Conservation (phyloP, 2,329 filamentous ascomycete genomes). For the Aspergillus fijiensis region DNA sequence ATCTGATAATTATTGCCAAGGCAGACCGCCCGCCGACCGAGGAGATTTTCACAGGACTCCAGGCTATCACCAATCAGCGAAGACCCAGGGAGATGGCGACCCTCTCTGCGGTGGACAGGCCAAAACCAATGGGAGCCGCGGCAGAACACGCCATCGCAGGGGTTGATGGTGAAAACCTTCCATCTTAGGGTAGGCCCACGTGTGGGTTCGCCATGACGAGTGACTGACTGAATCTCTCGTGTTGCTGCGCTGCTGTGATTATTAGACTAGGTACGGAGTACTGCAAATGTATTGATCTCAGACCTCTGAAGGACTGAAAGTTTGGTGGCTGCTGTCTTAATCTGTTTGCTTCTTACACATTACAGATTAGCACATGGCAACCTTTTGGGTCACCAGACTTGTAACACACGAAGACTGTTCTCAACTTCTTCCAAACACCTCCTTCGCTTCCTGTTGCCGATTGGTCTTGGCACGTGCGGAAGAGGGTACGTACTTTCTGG, state of each 20-base stretch:
- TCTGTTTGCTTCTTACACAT: not conserved
- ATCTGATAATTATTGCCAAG: constrained; percentile 12
- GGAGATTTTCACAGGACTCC: not conserved
- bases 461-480: not conserved
- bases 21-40: constrained; percentile 9
- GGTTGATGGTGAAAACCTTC: constrained; percentile 32
- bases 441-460: not conserved
- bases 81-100: not conserved
- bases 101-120: constrained; percentile 1
- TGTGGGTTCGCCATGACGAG: constrained; percentile 11
- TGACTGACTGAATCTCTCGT: not conserved
- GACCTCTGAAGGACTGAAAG: not conserved
- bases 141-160: constrained; percentile 35
- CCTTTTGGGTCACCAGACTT: not conserved
- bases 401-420: not conserved
- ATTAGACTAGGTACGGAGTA: too few species aligned
- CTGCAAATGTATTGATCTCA: not conserved
- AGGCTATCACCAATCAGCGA: constrained; percentile 10
- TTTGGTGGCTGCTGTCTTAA: not conserved
- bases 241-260: not conserved
- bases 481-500: not conserved
- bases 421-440: too few species aligned
- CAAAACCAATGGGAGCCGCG: constrained; percentile 24
- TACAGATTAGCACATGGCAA: not conserved
- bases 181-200: constrained; percentile 11